Conservation (phyloP, 805 yeast species). For the Starmerella khaoyaiensis region DNA sequence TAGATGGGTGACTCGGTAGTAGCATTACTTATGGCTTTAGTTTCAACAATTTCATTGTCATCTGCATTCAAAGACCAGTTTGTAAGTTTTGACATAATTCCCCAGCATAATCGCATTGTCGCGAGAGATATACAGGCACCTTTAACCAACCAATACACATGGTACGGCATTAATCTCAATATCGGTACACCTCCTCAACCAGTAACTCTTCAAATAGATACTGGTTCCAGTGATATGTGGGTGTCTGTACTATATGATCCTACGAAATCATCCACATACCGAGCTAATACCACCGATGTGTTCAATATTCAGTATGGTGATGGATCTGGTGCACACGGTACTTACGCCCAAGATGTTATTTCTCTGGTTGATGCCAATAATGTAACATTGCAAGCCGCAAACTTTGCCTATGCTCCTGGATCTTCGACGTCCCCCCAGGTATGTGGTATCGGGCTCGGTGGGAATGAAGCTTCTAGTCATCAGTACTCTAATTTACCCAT, state of each 20-base stretch:
- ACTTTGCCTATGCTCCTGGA: slow-evolving; percentile 60
- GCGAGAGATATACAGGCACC: too few relatives aligned
- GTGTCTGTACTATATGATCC: slow-evolving; percentile 25
- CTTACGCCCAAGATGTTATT: slow-evolving; percentile 50
- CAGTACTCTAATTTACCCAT: slow-evolving; percentile 26
- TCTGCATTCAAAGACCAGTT: too few relatives aligned
- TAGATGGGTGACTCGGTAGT: too few relatives aligned
- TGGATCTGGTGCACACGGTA: slow-evolving; percentile 37
- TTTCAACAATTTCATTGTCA: too few relatives aligned
- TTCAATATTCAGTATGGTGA: slow-evolving; percentile 31
- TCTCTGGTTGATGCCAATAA: slow-evolving; percentile 34
- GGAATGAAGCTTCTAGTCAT: slow-evolving; percentile 30
- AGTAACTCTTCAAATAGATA: slow-evolving; percentile 45
- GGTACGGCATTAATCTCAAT: slow-evolving; percentile 9
- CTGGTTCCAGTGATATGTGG: slow-evolving; percentile 63
- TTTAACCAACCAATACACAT: neutral
- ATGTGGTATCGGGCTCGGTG: slow-evolving; percentile 27
- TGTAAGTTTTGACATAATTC: too few relatives aligned
- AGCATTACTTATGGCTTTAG: too few relatives aligned
- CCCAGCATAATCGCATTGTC: too few relatives aligned
- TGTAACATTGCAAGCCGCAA: slow-evolving; percentile 37
- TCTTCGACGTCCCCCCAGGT: slow-evolving; percentile 51
- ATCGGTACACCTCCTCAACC: slow-evolving; percentile 44
- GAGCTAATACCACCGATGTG: slow-evolving; percentile 7
- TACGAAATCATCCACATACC: slow-evolving; percentile 19